Percentiles rank a stretch among this genome's conserved stretches.
phyloP scores from a whole-genome alignment of 1,139 yeast genomes.

The Geotrichum australiense region DNA sequence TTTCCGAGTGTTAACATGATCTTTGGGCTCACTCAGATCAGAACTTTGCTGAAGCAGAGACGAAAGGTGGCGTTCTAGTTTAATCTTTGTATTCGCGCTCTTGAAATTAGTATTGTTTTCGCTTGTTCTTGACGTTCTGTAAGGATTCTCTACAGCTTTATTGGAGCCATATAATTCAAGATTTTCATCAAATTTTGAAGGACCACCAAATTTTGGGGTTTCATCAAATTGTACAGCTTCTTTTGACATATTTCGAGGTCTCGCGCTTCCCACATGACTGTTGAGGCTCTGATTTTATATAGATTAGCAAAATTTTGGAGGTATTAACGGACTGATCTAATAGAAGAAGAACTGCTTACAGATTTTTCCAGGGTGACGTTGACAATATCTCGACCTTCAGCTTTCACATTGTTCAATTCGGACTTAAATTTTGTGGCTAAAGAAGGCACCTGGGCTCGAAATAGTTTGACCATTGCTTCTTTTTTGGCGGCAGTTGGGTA shows the following conservation, averaged over 20 bases:
- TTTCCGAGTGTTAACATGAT: no score
- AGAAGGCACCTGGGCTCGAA: slow-evolving; percentile 42
- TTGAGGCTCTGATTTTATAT: not conserved
- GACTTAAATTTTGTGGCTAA: not conserved
- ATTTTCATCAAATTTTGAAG: no score
- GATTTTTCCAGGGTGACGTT: not conserved
- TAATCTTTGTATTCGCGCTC: no score
- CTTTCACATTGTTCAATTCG: not conserved
- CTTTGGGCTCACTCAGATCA: no score
- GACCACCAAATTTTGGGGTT: not conserved
- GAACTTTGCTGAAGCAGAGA: no score
- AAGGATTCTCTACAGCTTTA: no score
- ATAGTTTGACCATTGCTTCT: slow-evolving; percentile 48
- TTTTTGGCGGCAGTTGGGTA: slow-evolving; percentile 61
- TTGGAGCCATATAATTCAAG: no score
- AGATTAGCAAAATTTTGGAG: not conserved
- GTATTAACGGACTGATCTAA: not conserved
- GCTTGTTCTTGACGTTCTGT: no score
- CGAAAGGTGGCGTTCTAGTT: no score
- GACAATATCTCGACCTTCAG: slow-evolving; percentile 5
- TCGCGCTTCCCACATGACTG: not conserved
- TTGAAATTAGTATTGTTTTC: no score
- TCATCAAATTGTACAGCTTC: not conserved
- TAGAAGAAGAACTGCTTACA: slow-evolving; percentile 1
- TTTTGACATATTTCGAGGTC: not conserved